Evolutionary conservation across 225 moss, liverwort and hornwort species (phyloP).

Genomic region (Pseudoscleropodium purum): DNA sequence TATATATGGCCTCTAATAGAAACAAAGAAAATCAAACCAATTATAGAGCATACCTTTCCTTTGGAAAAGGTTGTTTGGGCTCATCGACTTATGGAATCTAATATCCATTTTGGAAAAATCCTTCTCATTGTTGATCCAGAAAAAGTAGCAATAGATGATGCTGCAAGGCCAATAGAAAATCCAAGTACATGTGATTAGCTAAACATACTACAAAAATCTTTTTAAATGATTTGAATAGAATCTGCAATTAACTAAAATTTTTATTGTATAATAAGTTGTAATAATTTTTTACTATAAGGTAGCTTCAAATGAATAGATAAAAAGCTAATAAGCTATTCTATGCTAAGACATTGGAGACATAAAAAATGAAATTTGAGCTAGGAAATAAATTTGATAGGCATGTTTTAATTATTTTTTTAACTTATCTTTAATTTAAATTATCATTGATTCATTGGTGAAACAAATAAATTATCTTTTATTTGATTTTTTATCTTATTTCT

Average conservation of each 20-base stretch:
- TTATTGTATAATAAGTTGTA: not conserved
- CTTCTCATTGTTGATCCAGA: constrained; percentile 24
- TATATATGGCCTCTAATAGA: constrained; percentile 71
- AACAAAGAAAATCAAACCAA: constrained; percentile 39
- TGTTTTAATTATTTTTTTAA: not conserved
- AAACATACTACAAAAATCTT: accelerated
- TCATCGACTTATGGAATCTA: constrained; percentile 61
- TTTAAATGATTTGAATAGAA: not conserved
- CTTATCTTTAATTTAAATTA: not conserved
- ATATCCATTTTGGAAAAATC: constrained; percentile 64
- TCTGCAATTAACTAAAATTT: not conserved
- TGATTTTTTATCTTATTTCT: not conserved
- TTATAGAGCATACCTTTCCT: constrained; percentile 42
- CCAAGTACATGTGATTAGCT: not conserved
- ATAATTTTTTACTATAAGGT: not conserved
- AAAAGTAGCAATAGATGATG: constrained; percentile 3
- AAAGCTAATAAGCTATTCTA: not conserved
- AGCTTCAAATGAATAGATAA: not conserved
- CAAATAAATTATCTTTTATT: not conserved
- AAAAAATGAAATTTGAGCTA: not conserved
- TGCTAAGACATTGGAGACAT: not conserved
- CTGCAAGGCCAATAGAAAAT: not conserved
- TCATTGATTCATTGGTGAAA: not conserved
- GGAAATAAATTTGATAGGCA: not conserved
- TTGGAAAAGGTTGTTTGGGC: constrained; percentile 49